Evolutionary conservation across 176 grass and related monocot species (phyloP).

Genomic region (Musa troglodytarum): DNA sequence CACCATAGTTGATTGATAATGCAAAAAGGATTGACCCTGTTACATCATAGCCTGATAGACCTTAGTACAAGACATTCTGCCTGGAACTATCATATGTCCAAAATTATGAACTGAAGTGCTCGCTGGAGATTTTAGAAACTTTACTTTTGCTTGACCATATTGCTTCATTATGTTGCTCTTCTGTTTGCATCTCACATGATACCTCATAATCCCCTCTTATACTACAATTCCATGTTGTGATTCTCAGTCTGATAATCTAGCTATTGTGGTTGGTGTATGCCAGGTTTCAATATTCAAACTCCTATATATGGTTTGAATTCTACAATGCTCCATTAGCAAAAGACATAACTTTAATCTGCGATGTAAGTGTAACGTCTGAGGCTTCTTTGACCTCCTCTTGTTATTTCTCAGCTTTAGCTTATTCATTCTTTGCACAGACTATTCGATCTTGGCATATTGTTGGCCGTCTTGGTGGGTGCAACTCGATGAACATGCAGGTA

Average conservation of each 20-base stretch:
- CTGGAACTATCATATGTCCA: neutral
- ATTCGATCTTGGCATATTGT: constrained; percentile 83
- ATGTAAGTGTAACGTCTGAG: constrained; percentile 45
- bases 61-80: neutral
- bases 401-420: constrained; percentile 16
- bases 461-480: constrained; percentile 86
- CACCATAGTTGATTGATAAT: no score
- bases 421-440: constrained; percentile 41
- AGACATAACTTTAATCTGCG: constrained; percentile 67
- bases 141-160: neutral
- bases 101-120: neutral
- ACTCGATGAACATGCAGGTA: constrained; percentile 99
- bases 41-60: no score
- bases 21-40: no score
- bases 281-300: constrained; percentile 90
- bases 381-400: constrained; percentile 1
- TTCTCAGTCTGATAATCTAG: neutral
- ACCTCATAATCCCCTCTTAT: neutral
- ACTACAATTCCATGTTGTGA: neutral
- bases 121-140: neutral
- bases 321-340: constrained; percentile 74
- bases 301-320: constrained; percentile 91
- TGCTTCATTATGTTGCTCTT: neutral
- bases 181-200: neutral
- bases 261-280: constrained; percentile 4